These are phyloP conservation scores for Serpula lacrymans DNA, from an alignment of 768 basidiomycete genomes.

Conservation along the genomic window DNA sequence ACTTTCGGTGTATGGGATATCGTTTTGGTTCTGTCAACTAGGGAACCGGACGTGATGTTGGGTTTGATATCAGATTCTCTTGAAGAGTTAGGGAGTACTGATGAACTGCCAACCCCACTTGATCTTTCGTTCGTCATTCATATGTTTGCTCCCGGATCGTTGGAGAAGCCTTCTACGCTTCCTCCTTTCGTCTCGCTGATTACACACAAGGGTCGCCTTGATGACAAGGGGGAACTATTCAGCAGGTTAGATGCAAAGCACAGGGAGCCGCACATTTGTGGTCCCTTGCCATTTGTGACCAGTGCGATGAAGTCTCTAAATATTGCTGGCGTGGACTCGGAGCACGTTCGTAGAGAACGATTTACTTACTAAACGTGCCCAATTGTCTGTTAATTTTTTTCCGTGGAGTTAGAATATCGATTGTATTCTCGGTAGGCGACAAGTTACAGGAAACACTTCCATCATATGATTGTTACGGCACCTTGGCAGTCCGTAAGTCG, in stretches of 20 bases:
- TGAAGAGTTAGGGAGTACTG: not conserved
- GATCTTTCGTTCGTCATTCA: conserved; percentile 14
- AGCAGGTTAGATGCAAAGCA: conserved; percentile 11
- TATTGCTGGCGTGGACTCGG: conserved; percentile 19
- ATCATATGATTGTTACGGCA: too few species aligned
- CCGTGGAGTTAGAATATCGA: too few species aligned
- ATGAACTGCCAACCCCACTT: not conserved
- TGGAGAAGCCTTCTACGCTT: conserved; percentile 2
- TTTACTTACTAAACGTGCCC: conserved; percentile 24
- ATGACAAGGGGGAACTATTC: conserved; percentile 15
- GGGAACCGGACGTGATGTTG: conserved; percentile 51
- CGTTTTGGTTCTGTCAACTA: conserved; percentile 46
- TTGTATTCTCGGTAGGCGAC: too few species aligned
- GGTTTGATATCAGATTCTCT: conserved; percentile 37
- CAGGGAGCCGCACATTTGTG: conserved; percentile 19
- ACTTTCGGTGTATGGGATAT: conserved; percentile 36
- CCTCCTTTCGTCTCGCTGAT: conserved; percentile 10
- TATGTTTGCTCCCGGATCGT: conserved; percentile 11
- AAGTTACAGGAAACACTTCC: too few species aligned
- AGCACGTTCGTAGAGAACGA: conserved; percentile 19
- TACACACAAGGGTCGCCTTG: conserved; percentile 16
- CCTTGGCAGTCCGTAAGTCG: too few species aligned
- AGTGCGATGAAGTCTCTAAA: conserved; percentile 19
- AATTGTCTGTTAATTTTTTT: too few species aligned
- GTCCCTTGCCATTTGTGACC: conserved; percentile 21